Evolutionary conservation across 805 yeast genomes (phyloP), one percentile per base, ranked within the genome.

Genomic region (Suhomyces pyralidae): DNA sequence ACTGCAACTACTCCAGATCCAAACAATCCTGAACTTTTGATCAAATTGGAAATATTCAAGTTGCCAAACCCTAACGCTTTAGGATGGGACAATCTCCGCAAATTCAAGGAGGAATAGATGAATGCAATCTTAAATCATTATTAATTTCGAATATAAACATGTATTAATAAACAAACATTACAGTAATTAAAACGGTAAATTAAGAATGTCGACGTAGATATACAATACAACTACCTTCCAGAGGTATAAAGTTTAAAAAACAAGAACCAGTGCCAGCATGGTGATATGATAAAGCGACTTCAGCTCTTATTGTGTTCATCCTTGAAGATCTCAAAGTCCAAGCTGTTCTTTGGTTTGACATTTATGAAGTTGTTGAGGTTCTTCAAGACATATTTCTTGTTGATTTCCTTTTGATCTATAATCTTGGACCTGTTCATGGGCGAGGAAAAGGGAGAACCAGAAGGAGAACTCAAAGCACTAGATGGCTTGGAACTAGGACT

Each of bases 11-110:
- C 63, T 49, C 65, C 74, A 0, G 76, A 72, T 48, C 50, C 56
- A 7, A 55, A 56, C 19, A 67, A 69, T 44, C 71, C 78, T 0
- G 73, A 72, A 45, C 46, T 64, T 9, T 62, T 73, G 48, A 71
- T 67, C 46, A 71, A 67, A 54, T 59, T 74, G 32, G 80, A 75
- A 53, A 63, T 75, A 12, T 59, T 75, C 15, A 74, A 73, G 59
- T 64, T 75, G 40, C 80, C 80, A 2, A 75, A 75, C 57, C 70
- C 76, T 38, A 75, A 75, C 53, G 60, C 71, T 12, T 51, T 75
- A 42, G 80, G 73, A 3, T 75, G 80, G 80, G 79, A 73, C 51
- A 75, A 75, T 53, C 58, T 75, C 46, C 63, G 68, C 49, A 73
- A 71, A 58, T 75, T 66, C 58, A 57, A 51, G 24, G 56, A 47